Evolutionary conservation across 2,329 filamentous ascomycete species (phyloP).

Genomic region (Neopestalotiopsis rosae): DNA sequence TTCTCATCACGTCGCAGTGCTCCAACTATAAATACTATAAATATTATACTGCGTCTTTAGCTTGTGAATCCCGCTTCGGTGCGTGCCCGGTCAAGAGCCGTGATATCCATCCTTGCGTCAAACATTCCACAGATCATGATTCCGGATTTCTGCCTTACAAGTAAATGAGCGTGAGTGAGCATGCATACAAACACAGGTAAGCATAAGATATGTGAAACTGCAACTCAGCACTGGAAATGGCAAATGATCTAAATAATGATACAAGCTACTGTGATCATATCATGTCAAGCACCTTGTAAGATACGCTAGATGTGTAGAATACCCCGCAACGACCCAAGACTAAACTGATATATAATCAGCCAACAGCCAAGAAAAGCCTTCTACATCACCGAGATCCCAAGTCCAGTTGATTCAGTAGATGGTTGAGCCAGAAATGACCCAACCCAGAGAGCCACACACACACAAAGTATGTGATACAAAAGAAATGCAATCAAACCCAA

Average conservation of each 20-base stretch:
- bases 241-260: not conserved
- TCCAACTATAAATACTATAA: not conserved
- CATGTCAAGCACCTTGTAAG: not conserved
- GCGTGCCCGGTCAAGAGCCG: not conserved
- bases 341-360: not conserved
- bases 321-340: not conserved
- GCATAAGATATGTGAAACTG: constrained; percentile 1
- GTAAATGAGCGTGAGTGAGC: not conserved
- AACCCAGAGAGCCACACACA: not conserved
- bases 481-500: not conserved
- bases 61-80: not conserved
- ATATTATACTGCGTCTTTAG: not conserved
- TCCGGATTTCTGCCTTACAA: not conserved
- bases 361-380: not conserved
- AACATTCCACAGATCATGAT: not conserved
- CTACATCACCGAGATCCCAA: not conserved
- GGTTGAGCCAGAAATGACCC: not conserved
- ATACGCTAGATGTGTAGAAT: not conserved
- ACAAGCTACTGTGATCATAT: not conserved
- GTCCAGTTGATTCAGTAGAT: not conserved
- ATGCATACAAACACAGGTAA: not conserved
- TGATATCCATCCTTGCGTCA: not conserved
- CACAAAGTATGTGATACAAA: not conserved
- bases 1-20: not conserved
- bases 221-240: not conserved